These are phyloP conservation scores for Calonectria multiphialidica DNA, from an alignment of 2,329 filamentous ascomycete genomes.

Conservation along the genomic window DNA sequence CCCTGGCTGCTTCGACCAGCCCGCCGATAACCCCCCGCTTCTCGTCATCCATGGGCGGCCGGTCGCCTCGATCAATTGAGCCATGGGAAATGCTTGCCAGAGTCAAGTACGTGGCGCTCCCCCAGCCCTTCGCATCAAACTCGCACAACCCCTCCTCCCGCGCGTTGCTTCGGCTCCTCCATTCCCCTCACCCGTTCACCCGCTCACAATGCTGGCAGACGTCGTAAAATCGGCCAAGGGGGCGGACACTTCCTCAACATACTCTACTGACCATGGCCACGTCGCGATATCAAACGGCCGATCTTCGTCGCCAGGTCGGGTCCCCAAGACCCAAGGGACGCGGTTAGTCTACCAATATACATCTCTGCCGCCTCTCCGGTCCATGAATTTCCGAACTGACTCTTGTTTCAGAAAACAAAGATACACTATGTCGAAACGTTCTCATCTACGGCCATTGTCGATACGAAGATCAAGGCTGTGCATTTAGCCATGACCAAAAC, in stretches of 20 bases:
- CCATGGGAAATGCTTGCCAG: conserved; percentile 61
- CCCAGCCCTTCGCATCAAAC: conserved; percentile 27
- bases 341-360: conserved; percentile 54
- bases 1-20: conserved; percentile 38
- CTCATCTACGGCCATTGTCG: conserved; percentile 94
- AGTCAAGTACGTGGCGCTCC: conserved; percentile 55
- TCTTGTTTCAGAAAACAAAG: conserved; percentile 76
- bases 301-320: conserved; percentile 65
- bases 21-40: conserved; percentile 31
- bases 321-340: conserved; percentile 69
- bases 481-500: conserved; percentile 87
- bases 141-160: conserved; percentile 13
- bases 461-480: conserved; percentile 91
- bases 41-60: conserved; percentile 56
- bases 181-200: conserved; percentile 15
- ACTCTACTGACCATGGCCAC: conserved; percentile 57
- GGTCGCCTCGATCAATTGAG: conserved; percentile 56
- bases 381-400: conserved; percentile 25
- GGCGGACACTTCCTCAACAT: conserved; percentile 44
- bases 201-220: conserved; percentile 47
- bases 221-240: conserved; percentile 57
- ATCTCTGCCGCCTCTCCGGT: conserved; percentile 12
- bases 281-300: conserved; percentile 58
- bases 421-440: conserved; percentile 92
- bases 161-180: not conserved